phyloP scores from a whole-genome alignment of 1,139 yeast genomes.

The Yamadazyma epiphylla region DNA sequence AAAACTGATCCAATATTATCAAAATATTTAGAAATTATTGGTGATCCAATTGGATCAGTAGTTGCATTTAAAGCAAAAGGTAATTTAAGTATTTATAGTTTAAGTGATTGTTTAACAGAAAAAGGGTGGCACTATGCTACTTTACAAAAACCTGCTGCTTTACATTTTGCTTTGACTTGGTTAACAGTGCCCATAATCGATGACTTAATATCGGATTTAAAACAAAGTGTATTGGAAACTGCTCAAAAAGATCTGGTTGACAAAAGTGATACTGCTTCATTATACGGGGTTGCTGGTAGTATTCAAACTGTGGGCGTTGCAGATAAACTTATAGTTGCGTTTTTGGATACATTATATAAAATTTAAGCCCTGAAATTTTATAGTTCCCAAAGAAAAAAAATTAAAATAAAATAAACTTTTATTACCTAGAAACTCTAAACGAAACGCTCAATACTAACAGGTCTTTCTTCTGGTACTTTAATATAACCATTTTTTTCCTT shows the following conservation, averaged over 20 bases:
- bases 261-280: constrained; percentile 69
- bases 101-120: constrained; percentile 63
- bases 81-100: constrained; percentile 61
- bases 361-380: too few species aligned
- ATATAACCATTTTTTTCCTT: not conserved
- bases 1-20: constrained; percentile 38
- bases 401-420: too few species aligned
- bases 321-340: constrained; percentile 70
- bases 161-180: constrained; percentile 84
- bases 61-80: constrained; percentile 61
- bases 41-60: constrained; percentile 83
- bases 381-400: too few species aligned
- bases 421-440: too few species aligned
- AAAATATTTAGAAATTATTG: constrained; percentile 51
- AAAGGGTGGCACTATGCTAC: constrained; percentile 91
- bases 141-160: constrained; percentile 83
- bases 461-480: not conserved
- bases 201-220: constrained; percentile 56
- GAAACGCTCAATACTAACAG: not conserved
- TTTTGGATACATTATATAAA: constrained; percentile 75
- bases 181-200: constrained; percentile 63
- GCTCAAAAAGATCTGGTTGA: constrained; percentile 13
- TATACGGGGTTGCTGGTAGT: constrained; percentile 95
- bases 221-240: constrained; percentile 40
- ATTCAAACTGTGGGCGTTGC: constrained; percentile 83